These are phyloP conservation scores for Pleurotus tuoliensis DNA, from an alignment of 768 basidiomycete genomes.

Conservation along the genomic window DNA sequence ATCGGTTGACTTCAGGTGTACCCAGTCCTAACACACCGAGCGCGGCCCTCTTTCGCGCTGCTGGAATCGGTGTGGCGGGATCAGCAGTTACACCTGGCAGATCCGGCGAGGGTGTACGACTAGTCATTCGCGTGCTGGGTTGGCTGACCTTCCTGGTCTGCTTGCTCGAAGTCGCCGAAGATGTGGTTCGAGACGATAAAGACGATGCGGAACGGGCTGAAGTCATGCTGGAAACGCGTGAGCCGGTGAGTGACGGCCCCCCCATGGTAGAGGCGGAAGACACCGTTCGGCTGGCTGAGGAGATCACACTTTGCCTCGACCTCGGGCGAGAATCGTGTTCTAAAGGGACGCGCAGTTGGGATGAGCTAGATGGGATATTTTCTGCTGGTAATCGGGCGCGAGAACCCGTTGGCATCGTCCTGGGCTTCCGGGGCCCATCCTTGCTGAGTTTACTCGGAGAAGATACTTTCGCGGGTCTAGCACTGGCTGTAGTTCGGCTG, in stretches of 20 bases:
- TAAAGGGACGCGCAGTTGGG: background rate
- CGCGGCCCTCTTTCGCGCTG: conserved; percentile 15
- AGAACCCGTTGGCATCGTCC: background rate
- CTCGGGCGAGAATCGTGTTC: background rate
- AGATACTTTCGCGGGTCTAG: background rate
- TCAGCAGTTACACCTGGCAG: conserved; percentile 29
- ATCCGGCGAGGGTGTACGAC: conserved; percentile 40
- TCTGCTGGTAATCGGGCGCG: background rate
- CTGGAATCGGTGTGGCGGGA: conserved; percentile 30
- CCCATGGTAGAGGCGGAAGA: background rate
- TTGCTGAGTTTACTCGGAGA: background rate
- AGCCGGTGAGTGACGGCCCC: background rate
- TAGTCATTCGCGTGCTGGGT: conserved; percentile 10
- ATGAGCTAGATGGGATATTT: background rate
- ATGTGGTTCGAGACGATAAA: background rate
- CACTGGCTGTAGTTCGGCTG: background rate
- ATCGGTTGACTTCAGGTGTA: conserved; percentile 48
- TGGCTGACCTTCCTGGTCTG: background rate
- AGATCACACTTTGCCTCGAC: background rate
- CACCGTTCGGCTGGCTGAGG: background rate
- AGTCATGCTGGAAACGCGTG: background rate
- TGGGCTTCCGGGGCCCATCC: background rate
- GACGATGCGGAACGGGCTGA: background rate
- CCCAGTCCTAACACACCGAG: conserved; percentile 40
- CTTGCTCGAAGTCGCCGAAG: background rate